Base-by-base conservation (phyloP, 2,329 filamentous ascomycete genomes). In the Penicillium sumatraense region DNA sequence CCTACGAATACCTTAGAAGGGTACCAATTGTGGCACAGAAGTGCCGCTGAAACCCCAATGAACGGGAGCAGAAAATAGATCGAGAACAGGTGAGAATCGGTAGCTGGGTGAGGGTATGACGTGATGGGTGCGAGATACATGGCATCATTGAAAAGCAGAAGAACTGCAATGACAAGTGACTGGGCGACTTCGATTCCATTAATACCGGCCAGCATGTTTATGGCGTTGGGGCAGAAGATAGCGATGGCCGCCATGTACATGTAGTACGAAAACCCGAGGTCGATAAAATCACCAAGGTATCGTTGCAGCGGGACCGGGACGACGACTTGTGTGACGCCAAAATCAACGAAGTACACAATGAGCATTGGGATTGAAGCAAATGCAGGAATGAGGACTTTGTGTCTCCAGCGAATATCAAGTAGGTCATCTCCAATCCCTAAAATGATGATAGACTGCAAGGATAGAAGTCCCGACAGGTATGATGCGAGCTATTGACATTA, bases 151-250 rank as follows among this genome's bases (percentile, higher is more conserved):
- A 91, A 78, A 56, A 89, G 85, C 63, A 99, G 85, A 48, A 98
- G 83, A 50, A 87, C 74, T 23, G 93, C 93, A 70, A 99, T 91
- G 60, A 96, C 90, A 59, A 99, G 81, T 56, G 92, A 97, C 77
- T 99, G 95, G 10, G 89, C 87, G 52, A 98, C 95, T 75, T 99
- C 95, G 72, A 99, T 95, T 52, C 95, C 95, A 75, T 99, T 99
- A 75, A 99, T 91, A n/a, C 95, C 95, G 0, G 95, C 95, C n/a
- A 99, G 81, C 78, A 99, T 99, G 80, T 99, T 99, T 84, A 99
- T 99, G 75, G 91, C 92, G 78, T 99, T 98, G 6, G 95, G 93
- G 65, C 92, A 96, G 80, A 99, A 99, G 74, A 99, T 99, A 71
- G 93, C 90, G 64, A 99, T 85, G 53, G 90, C 89, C 49, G 91